These are phyloP conservation scores for Dioscorea cayenensis DNA, from an alignment of 116 monocot species.

Conservation along the genomic window DNA sequence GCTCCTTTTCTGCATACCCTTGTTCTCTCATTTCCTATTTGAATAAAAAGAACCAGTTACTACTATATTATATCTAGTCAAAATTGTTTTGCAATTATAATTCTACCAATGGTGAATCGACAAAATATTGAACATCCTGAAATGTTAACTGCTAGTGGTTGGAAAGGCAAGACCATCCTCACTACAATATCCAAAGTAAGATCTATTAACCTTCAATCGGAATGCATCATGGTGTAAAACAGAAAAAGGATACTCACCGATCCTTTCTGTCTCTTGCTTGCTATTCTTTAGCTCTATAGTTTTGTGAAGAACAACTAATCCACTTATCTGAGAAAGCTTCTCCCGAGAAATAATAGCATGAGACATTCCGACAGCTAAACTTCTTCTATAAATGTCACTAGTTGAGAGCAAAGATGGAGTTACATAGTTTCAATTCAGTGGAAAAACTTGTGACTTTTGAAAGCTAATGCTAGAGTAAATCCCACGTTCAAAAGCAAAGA, in stretches of 20 bases:
- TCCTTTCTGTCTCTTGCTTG: not conserved
- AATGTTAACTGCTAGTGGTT: constrained; percentile 70
- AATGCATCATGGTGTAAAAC: not conserved
- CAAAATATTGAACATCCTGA: constrained; percentile 62
- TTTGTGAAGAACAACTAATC: not conserved
- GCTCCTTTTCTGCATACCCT: constrained; percentile 37
- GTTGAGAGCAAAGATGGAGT: not conserved
- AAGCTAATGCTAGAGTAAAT: constrained; percentile 59
- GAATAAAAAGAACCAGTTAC: not conserved
- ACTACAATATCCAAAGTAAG: constrained; percentile 21
- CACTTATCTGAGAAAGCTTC: constrained; percentile 45
- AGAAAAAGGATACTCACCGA: not conserved
- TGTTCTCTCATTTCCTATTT: constrained; percentile 65
- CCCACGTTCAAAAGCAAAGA: constrained; percentile 51
- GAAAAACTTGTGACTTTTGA: constrained; percentile 35
- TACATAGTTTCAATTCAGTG: not conserved
- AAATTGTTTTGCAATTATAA: not conserved
- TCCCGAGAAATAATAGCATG: constrained; percentile 67
- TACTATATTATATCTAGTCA: no score
- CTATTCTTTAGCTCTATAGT: not conserved
- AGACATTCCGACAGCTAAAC: constrained; percentile 50
- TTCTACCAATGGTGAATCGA: constrained; percentile 65
- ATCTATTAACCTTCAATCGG: not conserved
- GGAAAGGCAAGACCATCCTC: constrained; percentile 70
- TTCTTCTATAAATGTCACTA: not conserved